phyloP scores from a whole-genome alignment of 441 rosid species.

The Mallotus japonicus region DNA sequence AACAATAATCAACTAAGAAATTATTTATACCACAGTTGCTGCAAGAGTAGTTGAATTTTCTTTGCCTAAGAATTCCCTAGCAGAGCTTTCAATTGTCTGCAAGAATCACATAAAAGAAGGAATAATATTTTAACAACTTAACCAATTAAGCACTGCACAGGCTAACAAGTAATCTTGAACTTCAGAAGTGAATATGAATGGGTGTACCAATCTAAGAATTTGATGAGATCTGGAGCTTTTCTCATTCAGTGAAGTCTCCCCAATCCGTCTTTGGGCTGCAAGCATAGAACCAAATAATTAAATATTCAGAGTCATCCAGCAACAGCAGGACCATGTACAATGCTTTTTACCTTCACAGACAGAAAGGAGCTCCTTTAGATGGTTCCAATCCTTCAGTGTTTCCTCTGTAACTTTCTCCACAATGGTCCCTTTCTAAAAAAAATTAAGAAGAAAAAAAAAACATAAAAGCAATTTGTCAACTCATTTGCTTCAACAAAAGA shows the following conservation, averaged over 20 bases:
- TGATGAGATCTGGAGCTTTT: conserved; percentile 96
- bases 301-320: conserved; percentile 14
- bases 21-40: conserved; percentile 69
- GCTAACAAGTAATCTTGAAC: conserved; percentile 15
- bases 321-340: conserved; percentile 19
- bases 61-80: conserved; percentile 69
- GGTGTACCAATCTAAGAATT: conserved; percentile 66
- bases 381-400: conserved; percentile 44
- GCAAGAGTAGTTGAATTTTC: conserved; percentile 66
- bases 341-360: conserved; percentile 71
- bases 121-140: background rate
- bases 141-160: background rate
- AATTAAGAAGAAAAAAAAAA: conserved; percentile 18
- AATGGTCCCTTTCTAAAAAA: conserved; percentile 69
- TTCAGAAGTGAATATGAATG: conserved; percentile 19
- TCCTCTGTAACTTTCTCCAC: conserved; percentile 50
- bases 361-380: conserved; percentile 44
- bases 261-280: conserved; percentile 79
- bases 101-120: conserved; percentile 13
- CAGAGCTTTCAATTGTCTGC: conserved; percentile 85
- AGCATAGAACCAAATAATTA: conserved; percentile 19
- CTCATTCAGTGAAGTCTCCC: conserved; percentile 78
- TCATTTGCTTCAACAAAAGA: background rate
- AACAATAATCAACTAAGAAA: conserved; percentile 11
- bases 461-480: conserved; percentile 16